Evolutionary conservation across 306 rosid genomes (phyloP).

Genomic region (Lagenaria siceraria): DNA sequence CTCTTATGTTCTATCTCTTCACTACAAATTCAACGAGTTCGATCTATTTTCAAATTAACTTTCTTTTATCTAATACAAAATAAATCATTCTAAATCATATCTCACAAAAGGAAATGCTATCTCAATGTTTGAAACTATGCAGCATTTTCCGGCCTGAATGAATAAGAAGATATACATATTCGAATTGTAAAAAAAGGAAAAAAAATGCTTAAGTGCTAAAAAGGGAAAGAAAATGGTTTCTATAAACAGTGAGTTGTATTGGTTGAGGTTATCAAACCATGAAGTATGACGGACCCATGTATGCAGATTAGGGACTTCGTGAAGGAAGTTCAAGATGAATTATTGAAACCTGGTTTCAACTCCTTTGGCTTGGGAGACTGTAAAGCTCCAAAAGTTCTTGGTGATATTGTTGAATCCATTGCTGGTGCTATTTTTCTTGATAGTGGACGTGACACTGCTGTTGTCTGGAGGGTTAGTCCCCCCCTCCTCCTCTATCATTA

Average conservation of each 20-base stretch:
- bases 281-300: neutral
- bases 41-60: neutral
- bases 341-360: conserved; percentile 80
- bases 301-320: conserved; percentile 87
- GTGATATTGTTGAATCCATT: conserved; percentile 94
- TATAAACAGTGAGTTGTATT: neutral
- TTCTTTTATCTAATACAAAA: neutral
- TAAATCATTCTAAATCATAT: neutral
- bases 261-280: neutral
- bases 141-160: neutral
- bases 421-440: conserved; percentile 97
- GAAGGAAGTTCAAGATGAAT: conserved; percentile 78
- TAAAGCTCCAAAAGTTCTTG: conserved; percentile 99
- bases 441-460: conserved; percentile 55
- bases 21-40: neutral
- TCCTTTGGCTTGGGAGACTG: conserved; percentile 98
- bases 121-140: neutral
- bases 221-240: neutral
- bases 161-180: neutral
- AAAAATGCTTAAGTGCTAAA: neutral
- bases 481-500: neutral
- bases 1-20: neutral
- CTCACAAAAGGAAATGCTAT: neutral
- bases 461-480: conserved; percentile 70
- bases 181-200: neutral